A percentile compares a stretch with the other conserved stretches of the same genome.
These are phyloP conservation scores for Pseudisothecium myosuroides DNA, from an alignment of 225 moss, liverwort and hornwort species.

Conservation along the genomic window DNA sequence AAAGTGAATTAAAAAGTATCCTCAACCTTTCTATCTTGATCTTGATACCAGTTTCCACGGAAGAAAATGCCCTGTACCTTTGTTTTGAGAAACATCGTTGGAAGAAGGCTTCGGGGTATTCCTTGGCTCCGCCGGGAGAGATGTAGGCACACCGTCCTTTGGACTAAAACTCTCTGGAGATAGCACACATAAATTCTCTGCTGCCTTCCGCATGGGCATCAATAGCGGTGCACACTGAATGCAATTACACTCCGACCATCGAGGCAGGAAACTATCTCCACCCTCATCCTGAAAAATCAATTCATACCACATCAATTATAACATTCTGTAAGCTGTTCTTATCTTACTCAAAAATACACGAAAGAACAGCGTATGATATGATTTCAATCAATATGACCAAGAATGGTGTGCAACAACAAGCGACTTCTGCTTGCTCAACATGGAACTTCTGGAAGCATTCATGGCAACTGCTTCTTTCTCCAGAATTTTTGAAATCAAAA, in stretches of 20 bases:
- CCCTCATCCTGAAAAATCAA: conserved; percentile 1
- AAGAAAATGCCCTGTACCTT: background rate
- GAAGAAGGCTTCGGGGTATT: background rate
- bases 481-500: background rate
- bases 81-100: background rate
- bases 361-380: background rate
- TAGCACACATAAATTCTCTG: conserved; percentile 23
- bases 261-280: background rate
- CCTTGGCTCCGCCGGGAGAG: background rate
- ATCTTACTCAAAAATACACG: background rate
- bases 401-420: background rate
- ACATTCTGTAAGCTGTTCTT: background rate
- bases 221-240: conserved; percentile 25
- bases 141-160: background rate
- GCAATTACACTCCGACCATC: conserved; percentile 66
- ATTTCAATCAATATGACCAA: background rate
- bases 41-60: background rate
- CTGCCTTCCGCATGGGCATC: conserved; percentile 52
- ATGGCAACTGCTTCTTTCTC: background rate
- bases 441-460: background rate
- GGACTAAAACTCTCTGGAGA: background rate
- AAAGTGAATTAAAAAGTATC: background rate
- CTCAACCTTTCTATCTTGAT: background rate
- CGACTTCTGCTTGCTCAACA: background rate
- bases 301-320: background rate